These are phyloP conservation scores for Fusarium palustre DNA, from an alignment of 2,329 filamentous ascomycete species.

Conservation along the genomic window DNA sequence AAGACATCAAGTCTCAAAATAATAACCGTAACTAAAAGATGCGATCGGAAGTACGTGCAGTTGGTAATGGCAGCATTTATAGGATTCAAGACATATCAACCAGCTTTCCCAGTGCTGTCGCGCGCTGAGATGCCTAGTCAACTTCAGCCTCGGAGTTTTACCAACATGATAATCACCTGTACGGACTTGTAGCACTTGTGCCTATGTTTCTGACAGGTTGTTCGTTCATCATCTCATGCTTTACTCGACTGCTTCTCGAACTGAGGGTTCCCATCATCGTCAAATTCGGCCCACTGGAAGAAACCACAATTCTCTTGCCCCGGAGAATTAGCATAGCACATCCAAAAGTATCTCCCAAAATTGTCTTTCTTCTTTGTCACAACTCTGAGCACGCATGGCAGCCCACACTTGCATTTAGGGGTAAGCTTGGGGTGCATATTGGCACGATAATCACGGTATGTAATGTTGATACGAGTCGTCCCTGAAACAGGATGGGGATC, in stretches of 20 bases:
- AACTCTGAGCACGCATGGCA: slow-evolving; percentile 77
- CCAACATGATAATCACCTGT: too few species aligned
- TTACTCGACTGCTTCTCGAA: slow-evolving; percentile 1
- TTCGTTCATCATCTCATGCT: not conserved
- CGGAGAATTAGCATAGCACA: slow-evolving; percentile 83
- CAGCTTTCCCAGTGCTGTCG: not conserved
- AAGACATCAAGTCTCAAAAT: not conserved
- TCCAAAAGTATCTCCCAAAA: slow-evolving; percentile 89
- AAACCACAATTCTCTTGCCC: slow-evolving; percentile 77
- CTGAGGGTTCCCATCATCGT: slow-evolving; percentile 83
- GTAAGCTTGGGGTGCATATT: slow-evolving; percentile 82
- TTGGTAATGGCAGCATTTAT: not conserved
- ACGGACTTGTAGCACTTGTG: too few species aligned
- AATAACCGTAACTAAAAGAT: not conserved
- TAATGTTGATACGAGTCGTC: slow-evolving; percentile 89
- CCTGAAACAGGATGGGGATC: slow-evolving; percentile 86
- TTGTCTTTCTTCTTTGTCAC: slow-evolving; percentile 83
- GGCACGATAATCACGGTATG: slow-evolving; percentile 87
- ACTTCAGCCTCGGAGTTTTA: not conserved
- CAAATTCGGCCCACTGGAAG: slow-evolving; percentile 88
- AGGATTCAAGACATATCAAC: not conserved
- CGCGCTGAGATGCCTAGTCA: too few species aligned
- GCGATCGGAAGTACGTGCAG: not conserved
- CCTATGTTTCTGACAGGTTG: not conserved
- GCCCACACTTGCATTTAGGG: slow-evolving; percentile 79